Evolutionary conservation across 2,329 filamentous ascomycete genomes (phyloP).

Genomic region (Fusarium brachygibbosum): DNA sequence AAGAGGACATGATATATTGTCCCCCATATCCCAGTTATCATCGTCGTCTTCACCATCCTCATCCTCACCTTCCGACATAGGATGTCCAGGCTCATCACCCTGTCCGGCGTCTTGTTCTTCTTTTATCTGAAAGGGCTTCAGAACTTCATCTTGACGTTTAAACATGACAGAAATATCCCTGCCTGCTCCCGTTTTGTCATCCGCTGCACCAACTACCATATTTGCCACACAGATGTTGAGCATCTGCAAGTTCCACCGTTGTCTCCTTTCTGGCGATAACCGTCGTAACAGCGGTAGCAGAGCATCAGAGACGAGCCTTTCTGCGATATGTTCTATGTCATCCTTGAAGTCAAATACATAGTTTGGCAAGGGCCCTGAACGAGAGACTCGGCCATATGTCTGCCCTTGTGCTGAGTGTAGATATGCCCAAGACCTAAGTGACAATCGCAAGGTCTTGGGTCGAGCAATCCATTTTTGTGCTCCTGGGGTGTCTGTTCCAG

Average conservation of each 20-base stretch:
- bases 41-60: conserved; percentile 39
- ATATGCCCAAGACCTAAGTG: conserved; percentile 73
- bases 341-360: conserved; percentile 78
- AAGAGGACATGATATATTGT: conserved; percentile 56
- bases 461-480: conserved; percentile 77
- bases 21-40: conserved; percentile 51
- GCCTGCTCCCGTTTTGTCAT: conserved; percentile 68
- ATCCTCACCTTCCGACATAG: conserved; percentile 37
- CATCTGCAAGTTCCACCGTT: conserved; percentile 82
- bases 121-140: conserved; percentile 75
- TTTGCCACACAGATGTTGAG: conserved; percentile 91
- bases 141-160: conserved; percentile 75
- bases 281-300: conserved; percentile 80
- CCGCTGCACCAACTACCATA: conserved; percentile 73
- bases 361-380: conserved; percentile 78
- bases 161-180: conserved; percentile 89
- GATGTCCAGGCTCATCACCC: conserved; percentile 48
- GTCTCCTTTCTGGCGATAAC: conserved; percentile 75
- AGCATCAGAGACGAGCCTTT: conserved; percentile 76
- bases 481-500: conserved; percentile 50
- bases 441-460: conserved; percentile 84
- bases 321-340: conserved; percentile 70
- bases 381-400: conserved; percentile 78
- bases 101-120: conserved; percentile 52
- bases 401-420: conserved; percentile 62